Base-by-base conservation (phyloP, 108 stramenopile species). In the Nitzschia sp. region DNA sequence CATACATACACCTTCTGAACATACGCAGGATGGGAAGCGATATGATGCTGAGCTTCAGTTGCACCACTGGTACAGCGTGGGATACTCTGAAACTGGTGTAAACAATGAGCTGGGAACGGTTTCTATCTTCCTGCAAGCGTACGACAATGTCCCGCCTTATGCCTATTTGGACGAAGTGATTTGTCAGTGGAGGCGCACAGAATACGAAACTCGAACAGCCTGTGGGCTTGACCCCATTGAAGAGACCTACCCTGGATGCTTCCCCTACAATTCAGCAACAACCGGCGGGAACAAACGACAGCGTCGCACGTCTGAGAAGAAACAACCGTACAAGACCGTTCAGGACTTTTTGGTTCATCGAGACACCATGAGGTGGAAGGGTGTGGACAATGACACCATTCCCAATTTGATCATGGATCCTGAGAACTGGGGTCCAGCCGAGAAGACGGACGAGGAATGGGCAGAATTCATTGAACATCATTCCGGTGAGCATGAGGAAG, bases 11-110 rank as follows among this genome's bases (percentile, higher is more conserved):
- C 79, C 83, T 0, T 67, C 65, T 19, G 75, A 83, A 26, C 83
- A 83, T 52, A 73, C 63, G 1, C 79, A 80, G 64, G 76, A 83
- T 21, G 83, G 83, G 12, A 69, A 65, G 19, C 67, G 69, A 21
- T 83, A 83, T 60, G 83, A 72, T 55, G 83, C 76, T 1, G 83
- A 83, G 58, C 55, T 83, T 11, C 57, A 63, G 41, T 59, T 83
- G 42, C 55, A 69, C 14, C 77, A 78, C 57, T 79, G 73, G 53
- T 79, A 79, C 61, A 69, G 70, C 25, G 66, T 71, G 0, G 48
- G 41, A 2, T 54, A 41, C 12, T 2, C 26, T 1, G 56, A 25
- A 10, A 53, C 63, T 19, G 55, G 63, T 34, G 64, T 65, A 44
- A 53, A 61, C 44, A 72, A 72, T 17, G 63, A 83, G 69, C 14